Conservation (phyloP, 106 monocot genomes). For the Allium fistulosum region DNA sequence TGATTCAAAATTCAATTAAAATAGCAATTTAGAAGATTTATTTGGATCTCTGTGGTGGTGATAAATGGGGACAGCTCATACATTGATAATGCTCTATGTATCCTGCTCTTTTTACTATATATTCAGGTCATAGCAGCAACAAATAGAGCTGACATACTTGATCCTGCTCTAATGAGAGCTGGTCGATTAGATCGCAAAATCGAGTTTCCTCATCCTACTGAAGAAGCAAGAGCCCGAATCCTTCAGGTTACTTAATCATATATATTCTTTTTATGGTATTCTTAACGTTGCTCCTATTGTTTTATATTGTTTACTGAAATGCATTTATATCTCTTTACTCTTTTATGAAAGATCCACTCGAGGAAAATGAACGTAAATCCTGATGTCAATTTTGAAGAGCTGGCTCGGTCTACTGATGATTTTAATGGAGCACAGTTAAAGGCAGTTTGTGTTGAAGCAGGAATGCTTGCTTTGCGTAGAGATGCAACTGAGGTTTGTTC, state of each 20-base stretch:
- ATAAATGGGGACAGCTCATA: too few relatives aligned
- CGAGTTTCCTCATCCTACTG: conserved; percentile 90
- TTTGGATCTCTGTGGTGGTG: too few relatives aligned
- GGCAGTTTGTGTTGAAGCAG: conserved; percentile 95
- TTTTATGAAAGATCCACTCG: conserved; percentile 55
- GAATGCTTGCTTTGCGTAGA: conserved; percentile 85
- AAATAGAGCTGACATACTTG: conserved; percentile 88
- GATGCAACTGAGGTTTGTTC: conserved; percentile 85
- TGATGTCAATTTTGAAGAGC: conserved; percentile 97
- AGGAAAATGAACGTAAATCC: conserved; percentile 96
- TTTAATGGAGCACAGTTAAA: conserved; percentile 95
- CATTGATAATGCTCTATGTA: too few relatives aligned
- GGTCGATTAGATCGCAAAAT: conserved; percentile 96
- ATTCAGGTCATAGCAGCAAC: conserved; percentile 92
- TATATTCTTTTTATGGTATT: background rate
- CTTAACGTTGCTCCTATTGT: background rate
- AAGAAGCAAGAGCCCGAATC: conserved; percentile 86
- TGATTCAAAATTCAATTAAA: too few relatives aligned
- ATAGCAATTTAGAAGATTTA: too few relatives aligned
- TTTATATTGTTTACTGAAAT: background rate
- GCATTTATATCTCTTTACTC: background rate
- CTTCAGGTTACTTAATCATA: conserved; percentile 41
- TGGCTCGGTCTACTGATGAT: conserved; percentile 88
- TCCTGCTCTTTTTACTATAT: too few relatives aligned
- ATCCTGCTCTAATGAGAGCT: conserved; percentile 90